Conservation (phyloP, 176 grass and related monocot genomes). For the Tillandsia fasciculata region DNA sequence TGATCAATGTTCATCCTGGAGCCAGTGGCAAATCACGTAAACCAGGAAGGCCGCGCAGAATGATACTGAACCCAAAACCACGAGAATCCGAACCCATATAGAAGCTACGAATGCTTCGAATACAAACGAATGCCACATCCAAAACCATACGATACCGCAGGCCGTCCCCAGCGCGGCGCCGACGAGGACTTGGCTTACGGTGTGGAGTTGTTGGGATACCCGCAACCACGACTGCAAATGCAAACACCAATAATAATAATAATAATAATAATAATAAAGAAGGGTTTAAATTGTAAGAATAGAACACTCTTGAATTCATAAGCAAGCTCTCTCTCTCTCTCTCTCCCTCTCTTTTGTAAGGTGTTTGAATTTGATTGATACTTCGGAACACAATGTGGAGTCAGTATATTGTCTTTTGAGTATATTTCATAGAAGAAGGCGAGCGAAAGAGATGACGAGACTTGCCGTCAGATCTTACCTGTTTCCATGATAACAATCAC, state of each 20-base stretch:
- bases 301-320: too few relatives aligned
- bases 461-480: too few relatives aligned
- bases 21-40: slow-evolving; percentile 43
- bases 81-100: slow-evolving; percentile 26
- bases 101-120: slow-evolving; percentile 43
- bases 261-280: neutral
- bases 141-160: slow-evolving; percentile 42
- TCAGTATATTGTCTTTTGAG: too few relatives aligned
- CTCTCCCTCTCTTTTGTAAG: too few relatives aligned
- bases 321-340: too few relatives aligned
- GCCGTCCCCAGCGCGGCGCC: slow-evolving; percentile 44
- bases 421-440: too few relatives aligned
- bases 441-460: too few relatives aligned
- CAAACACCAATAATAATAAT: neutral
- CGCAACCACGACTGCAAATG: slow-evolving; percentile 69
- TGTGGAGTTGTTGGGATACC: slow-evolving; percentile 71
- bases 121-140: slow-evolving; percentile 59
- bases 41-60: slow-evolving; percentile 33
- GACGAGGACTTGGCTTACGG: slow-evolving; percentile 60
- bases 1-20: slow-evolving; percentile 33
- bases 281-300: too few relatives aligned
- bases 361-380: too few relatives aligned
- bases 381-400: too few relatives aligned
- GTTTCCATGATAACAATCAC: too few relatives aligned
- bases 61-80: slow-evolving; percentile 34